Evolutionary conservation across 2,329 filamentous ascomycete genomes (phyloP), one percentile per base, ranked within the genome.

Genomic region (Beauveria scarabaeidicola): DNA sequence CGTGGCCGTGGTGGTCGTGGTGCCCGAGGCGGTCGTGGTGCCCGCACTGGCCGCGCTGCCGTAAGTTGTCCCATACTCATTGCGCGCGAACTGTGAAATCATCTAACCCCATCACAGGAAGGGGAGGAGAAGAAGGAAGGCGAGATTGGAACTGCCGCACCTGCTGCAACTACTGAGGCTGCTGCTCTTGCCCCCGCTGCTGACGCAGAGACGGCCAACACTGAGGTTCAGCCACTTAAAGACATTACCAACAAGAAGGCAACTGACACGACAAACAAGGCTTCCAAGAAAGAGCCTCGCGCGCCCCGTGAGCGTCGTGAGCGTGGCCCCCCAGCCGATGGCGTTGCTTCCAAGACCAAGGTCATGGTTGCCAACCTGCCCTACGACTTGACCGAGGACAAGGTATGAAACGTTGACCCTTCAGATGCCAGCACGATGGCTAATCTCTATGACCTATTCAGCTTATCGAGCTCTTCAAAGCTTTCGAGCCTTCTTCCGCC

Each of bases 291-390:
- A 62, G 77, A 82, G 72, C 72, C 76, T 69, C 81, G 81, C 63
- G 75, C 77, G 69, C 77, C 78, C 69, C 57, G 57, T 48, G 81
- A 85, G 78, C 81, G 83, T 69, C 81, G 84, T 68, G 83, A 97
- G 85, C 92, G 94, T 75, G 94, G 94, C 64, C 94, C 94, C 66
- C 94, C 94, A 62, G 93, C 96, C 76, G 93, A 99, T 74, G 94
- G 94, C 68, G 90, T 99, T 71, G 88, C 94, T 66, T 97, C 93
- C 77, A 97, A 97, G 88, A 97, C 90, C 77, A 99, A 99, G 89
- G 91, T 99, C 78, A 99, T 99, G 94, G 94, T 99, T 71, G 94
- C 94, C 72, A 99, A 99, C 82, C 86, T 99, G 64, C 94, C 94
- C 57, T 99, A 99, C 73, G 93, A 99, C 79, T 84, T 97, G 75